phyloP scores from a whole-genome alignment of 768 basidiomycete genomes.

The Amylocystis lapponica region DNA sequence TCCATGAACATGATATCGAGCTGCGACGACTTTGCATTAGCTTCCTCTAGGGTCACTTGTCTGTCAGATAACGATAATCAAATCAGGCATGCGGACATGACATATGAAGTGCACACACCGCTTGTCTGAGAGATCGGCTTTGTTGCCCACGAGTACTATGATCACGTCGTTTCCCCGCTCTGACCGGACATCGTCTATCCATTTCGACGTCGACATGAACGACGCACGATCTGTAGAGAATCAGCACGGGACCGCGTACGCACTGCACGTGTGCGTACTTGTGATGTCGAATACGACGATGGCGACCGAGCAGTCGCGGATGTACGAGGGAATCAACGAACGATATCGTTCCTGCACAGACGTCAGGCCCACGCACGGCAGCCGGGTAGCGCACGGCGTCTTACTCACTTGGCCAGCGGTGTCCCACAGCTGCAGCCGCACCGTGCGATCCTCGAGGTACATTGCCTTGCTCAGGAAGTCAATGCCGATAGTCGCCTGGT shows the following conservation, averaged over 20 bases:
- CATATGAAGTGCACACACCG: constrained; percentile 49
- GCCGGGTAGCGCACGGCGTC: neutral
- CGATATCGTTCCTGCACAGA: constrained; percentile 83
- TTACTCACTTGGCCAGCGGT: constrained; percentile 84
- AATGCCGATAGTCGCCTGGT: constrained; percentile 96
- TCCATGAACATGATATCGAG: constrained; percentile 98
- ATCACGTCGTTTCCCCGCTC: constrained; percentile 98
- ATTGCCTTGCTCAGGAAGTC: constrained; percentile 99
- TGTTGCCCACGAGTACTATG: constrained; percentile 97
- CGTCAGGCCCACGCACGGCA: constrained; percentile 4
- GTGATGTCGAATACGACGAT: constrained; percentile 99
- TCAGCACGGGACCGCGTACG: neutral
- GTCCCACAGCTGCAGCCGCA: constrained; percentile 97
- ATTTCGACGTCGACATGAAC: constrained; percentile 97
- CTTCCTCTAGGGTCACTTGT: constrained; percentile 98
- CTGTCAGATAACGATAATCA: constrained; percentile 42
- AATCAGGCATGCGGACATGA: neutral
- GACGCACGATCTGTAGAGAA: constrained; percentile 75
- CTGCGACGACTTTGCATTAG: constrained; percentile 85
- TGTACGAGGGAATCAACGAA: constrained; percentile 96
- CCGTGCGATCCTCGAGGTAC: constrained; percentile 98
- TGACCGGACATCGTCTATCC: constrained; percentile 98
- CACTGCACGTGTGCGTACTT: constrained; percentile 47
- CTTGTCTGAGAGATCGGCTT: constrained; percentile 98
- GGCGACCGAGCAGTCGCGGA: constrained; percentile 96